Percentiles rank a stretch among this genome's conserved stretches.
These are phyloP conservation scores for Emergomyces africanus DNA, from an alignment of 2,329 filamentous ascomycete genomes.

Conservation along the genomic window DNA sequence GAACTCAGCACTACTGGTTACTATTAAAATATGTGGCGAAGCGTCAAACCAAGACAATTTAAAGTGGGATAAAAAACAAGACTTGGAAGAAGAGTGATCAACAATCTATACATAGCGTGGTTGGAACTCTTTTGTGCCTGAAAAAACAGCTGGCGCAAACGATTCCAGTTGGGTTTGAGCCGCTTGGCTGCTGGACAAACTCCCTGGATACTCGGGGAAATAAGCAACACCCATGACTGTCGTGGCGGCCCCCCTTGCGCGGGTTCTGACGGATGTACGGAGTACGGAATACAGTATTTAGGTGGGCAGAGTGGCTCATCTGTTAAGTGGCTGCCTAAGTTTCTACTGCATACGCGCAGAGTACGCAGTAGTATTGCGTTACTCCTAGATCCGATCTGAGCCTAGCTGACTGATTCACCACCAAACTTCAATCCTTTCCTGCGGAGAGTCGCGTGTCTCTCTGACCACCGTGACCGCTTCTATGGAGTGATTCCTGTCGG, in stretches of 20 bases:
- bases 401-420: not conserved
- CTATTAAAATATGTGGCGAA: not conserved
- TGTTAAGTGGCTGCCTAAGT: not conserved
- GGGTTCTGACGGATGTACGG: not conserved
- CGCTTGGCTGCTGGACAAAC: not conserved
- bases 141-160: not conserved
- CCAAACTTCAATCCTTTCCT: not conserved
- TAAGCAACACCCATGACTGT: not conserved
- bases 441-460: not conserved
- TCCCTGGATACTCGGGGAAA: not conserved
- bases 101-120: not conserved
- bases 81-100: not conserved
- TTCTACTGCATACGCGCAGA: too few relatives aligned
- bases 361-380: too few relatives aligned
- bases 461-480: too few relatives aligned
- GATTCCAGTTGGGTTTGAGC: not conserved
- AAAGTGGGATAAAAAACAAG: not conserved
- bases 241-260: not conserved
- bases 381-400: not conserved
- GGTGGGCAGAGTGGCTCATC: not conserved
- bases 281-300: too few relatives aligned
- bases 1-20: too few relatives aligned
- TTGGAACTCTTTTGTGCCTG: not conserved
- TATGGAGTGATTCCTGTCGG: not conserved
- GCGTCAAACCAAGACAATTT: not conserved